phyloP scores from a whole-genome alignment of 352 stramenopile species.

The Phytophthora quininea region DNA sequence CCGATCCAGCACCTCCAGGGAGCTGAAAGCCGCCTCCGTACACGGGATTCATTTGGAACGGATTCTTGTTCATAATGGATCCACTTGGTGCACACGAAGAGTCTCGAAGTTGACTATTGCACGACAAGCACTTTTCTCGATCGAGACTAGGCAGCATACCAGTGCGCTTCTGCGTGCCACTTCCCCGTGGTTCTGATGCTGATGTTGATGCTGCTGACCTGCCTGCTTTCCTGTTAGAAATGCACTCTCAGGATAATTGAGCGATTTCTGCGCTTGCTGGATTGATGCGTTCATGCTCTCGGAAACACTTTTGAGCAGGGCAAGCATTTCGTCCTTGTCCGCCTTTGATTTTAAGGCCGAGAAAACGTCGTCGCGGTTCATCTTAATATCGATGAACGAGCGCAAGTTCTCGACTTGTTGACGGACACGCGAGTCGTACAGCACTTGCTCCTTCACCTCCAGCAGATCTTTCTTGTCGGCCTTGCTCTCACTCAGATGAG shows the following conservation, averaged over 20 bases:
- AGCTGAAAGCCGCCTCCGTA: constrained; percentile 79
- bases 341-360: constrained; percentile 84
- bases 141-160: constrained; percentile 79
- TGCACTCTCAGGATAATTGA: constrained; percentile 71
- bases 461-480: constrained; percentile 86
- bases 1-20: constrained; percentile 34
- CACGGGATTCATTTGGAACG: constrained; percentile 66
- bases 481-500: constrained; percentile 80
- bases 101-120: constrained; percentile 72
- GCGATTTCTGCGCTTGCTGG: constrained; percentile 61
- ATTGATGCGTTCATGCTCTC: constrained; percentile 86
- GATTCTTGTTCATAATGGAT: constrained; percentile 62
- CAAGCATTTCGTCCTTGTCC: constrained; percentile 87
- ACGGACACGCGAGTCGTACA: constrained; percentile 86
- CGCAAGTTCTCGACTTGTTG: constrained; percentile 88
- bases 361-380: constrained; percentile 89
- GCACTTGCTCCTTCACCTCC: constrained; percentile 87
- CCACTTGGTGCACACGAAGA: constrained; percentile 21
- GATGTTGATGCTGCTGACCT: constrained; percentile 54
- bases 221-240: constrained; percentile 80
- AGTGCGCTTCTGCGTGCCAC: constrained; percentile 42
- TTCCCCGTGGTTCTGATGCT: constrained; percentile 14
- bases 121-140: constrained; percentile 78
- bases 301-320: constrained; percentile 79
- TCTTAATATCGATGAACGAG: constrained; percentile 89